Base-by-base conservation (phyloP, 768 basidiomycete species). In the Xerocomus potaroensis region DNA sequence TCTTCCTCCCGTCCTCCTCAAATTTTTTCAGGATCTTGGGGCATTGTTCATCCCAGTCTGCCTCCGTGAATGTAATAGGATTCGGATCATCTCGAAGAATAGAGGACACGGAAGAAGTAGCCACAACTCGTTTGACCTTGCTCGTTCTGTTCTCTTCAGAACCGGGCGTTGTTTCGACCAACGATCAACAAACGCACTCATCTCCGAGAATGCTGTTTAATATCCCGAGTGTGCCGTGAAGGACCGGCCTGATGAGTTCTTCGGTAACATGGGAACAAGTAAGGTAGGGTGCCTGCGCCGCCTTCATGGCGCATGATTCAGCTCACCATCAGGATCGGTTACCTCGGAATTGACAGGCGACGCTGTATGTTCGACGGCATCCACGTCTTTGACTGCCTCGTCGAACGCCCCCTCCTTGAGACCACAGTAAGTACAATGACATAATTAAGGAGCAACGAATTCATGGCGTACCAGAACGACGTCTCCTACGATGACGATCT, bases 371-470 rank as follows among this genome's bases (percentile, higher is more conserved):
- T 70, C 74, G 41, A 92, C 78, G 0, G 76, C 89, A 48, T 87
- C 81, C 8, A 91, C 80, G 1, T 76, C 87, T 61, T 81, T 78
- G 48, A 91, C 84, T 0, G 81, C 87, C 41, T 87, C 80, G 60
- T 91, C 87, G 51, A 90, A 93, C 1, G 83, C 85, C 7, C 78
- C 79, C 3, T 74, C 75, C 80, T 82, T n/a, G n/a, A 27, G 16
- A 22, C 15, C 35, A 37, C 15, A 12, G 1, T n/a, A 0, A 27
- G 21, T 10, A 26, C 5, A 18, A 5, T 9, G 11, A 6, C 27
- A 39, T 43, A 2, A 47, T 29, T 8, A 45, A 7, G 1, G 31
- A 11, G 15, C 14, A 12, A 5, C 5, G 0, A 9, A n/a, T n/a
- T 19, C 34, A 10, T 12, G 14, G 24, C 69, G 41, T 36, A 78